phyloP scores from a whole-genome alignment of 805 yeast genomes.

The Candida chilensis region DNA sequence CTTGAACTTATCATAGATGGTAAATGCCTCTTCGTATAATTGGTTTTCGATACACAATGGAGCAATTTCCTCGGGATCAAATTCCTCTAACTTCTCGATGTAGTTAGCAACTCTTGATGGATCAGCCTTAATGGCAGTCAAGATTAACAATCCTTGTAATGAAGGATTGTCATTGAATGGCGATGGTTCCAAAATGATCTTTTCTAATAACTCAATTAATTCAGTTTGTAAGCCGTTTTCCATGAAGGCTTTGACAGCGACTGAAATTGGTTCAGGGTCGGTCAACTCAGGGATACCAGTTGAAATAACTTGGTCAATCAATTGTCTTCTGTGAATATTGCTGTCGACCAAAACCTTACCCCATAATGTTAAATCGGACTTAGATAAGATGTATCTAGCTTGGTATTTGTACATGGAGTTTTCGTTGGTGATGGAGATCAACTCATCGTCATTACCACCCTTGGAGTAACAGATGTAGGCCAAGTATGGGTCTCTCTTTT shows the following conservation, averaged over 20 bases:
- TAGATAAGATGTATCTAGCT: slow-evolving; percentile 86
- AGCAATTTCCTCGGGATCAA: slow-evolving; percentile 91
- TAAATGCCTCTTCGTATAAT: slow-evolving; percentile 88
- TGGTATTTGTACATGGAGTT: slow-evolving; percentile 98
- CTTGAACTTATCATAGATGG: slow-evolving; percentile 81
- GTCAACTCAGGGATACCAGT: slow-evolving; percentile 92
- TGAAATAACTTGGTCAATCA: slow-evolving; percentile 90
- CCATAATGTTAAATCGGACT: slow-evolving; percentile 87
- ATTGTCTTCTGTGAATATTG: slow-evolving; percentile 80
- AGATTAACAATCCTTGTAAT: slow-evolving; percentile 82
- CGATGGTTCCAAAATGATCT: slow-evolving; percentile 94
- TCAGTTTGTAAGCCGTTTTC: slow-evolving; percentile 88
- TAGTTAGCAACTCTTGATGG: slow-evolving; percentile 74
- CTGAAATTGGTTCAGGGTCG: slow-evolving; percentile 88
- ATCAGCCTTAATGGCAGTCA: slow-evolving; percentile 95
- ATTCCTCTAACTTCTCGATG: slow-evolving; percentile 83
- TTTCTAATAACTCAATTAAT: slow-evolving; percentile 88
- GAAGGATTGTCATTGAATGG: slow-evolving; percentile 95
- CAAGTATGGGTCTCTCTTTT: slow-evolving; percentile 95
- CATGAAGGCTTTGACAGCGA: slow-evolving; percentile 95
- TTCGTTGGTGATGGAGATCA: slow-evolving; percentile 88
- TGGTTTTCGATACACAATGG: slow-evolving; percentile 84
- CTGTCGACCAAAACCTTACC: slow-evolving; percentile 63
- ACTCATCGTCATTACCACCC: slow-evolving; percentile 86
- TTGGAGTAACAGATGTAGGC: slow-evolving; percentile 97